Percentiles rank a stretch among this genome's conserved stretches.
phyloP scores from a whole-genome alignment of 2,329 filamentous ascomycete species.

The Pleomassaria siparia region DNA sequence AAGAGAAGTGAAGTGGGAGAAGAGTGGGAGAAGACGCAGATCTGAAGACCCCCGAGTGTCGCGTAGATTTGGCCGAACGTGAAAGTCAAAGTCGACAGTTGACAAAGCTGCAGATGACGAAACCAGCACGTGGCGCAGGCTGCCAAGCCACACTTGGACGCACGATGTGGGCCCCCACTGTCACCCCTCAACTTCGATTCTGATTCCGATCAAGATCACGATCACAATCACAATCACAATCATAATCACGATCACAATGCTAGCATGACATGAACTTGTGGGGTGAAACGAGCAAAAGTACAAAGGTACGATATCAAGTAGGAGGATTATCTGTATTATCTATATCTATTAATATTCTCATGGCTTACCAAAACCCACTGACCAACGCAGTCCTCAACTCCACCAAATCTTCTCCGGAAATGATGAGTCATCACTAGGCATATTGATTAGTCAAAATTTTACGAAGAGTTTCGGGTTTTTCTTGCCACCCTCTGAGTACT shows the following conservation, averaged over 20 bases:
- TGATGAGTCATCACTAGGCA: not conserved
- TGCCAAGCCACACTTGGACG: not conserved
- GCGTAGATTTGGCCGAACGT: not conserved
- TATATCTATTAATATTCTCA: not conserved
- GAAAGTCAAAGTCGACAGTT: slow-evolving; percentile 2
- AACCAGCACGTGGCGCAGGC: not conserved
- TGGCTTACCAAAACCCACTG: not conserved
- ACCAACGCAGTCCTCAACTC: not conserved
- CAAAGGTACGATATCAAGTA: too few relatives aligned
- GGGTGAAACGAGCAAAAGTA: too few relatives aligned
- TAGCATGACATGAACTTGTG: too few relatives aligned
- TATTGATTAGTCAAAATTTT: too few relatives aligned
- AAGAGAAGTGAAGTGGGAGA: not conserved
- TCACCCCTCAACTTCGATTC: not conserved
- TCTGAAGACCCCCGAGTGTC: not conserved
- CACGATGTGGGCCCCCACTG: too few relatives aligned
- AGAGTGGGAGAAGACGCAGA: not conserved
- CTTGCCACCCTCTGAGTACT: not conserved
- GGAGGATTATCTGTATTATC: too few relatives aligned
- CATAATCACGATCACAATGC: too few relatives aligned
- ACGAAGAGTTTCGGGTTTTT: not conserved
- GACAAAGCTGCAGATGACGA: slow-evolving; percentile 1
- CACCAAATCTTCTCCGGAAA: not conserved
- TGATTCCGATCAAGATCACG: too few relatives aligned
- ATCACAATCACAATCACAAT: too few relatives aligned